A percentile compares a stretch with the other conserved stretches of the same genome.
Conservation (phyloP, 805 yeast genomes). For the Brettanomyces anomalus region DNA sequence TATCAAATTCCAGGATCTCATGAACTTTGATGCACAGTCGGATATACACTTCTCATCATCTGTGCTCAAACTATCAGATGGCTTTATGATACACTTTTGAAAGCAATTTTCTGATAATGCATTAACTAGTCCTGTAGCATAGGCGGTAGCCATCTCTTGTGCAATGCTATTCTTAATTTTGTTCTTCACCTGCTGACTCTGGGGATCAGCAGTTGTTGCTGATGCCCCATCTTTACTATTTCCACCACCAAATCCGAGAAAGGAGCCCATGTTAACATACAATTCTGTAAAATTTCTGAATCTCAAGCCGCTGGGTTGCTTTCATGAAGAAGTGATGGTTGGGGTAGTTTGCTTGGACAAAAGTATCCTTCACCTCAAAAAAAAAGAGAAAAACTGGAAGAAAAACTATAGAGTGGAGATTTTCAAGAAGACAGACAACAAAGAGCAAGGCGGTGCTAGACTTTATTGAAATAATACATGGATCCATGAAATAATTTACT, state of each 20-base stretch:
- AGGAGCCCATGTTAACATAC: constrained; percentile 18
- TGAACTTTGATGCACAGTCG: constrained; percentile 77
- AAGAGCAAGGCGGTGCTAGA: no score
- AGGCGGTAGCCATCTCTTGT: constrained; percentile 83
- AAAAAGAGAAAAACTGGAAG: no score
- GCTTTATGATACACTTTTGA: constrained; percentile 62
- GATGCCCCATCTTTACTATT: not conserved
- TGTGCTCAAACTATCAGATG: constrained; percentile 39
- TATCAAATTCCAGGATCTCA: constrained; percentile 84
- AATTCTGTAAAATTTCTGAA: constrained; percentile 9
- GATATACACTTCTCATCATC: constrained; percentile 61
- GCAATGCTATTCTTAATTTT: constrained; percentile 63
- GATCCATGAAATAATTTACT: no score
- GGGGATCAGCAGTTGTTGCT: constrained; percentile 8
- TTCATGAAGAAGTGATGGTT: no score
- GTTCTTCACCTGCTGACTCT: constrained; percentile 42
- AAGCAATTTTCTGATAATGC: constrained; percentile 83
- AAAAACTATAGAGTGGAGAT: no score
- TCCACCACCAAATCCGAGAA: constrained; percentile 23
- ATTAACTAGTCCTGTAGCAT: constrained; percentile 80
- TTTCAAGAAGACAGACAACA: no score
- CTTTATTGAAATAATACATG: no score
- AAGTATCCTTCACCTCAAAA: no score
- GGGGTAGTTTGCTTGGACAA: no score
- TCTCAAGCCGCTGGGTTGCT: no score